A percentile compares a stretch with the other conserved stretches of the same genome.
These are phyloP conservation scores for Kuraishia molischiana DNA, from an alignment of 805 yeast species.

Conservation along the genomic window DNA sequence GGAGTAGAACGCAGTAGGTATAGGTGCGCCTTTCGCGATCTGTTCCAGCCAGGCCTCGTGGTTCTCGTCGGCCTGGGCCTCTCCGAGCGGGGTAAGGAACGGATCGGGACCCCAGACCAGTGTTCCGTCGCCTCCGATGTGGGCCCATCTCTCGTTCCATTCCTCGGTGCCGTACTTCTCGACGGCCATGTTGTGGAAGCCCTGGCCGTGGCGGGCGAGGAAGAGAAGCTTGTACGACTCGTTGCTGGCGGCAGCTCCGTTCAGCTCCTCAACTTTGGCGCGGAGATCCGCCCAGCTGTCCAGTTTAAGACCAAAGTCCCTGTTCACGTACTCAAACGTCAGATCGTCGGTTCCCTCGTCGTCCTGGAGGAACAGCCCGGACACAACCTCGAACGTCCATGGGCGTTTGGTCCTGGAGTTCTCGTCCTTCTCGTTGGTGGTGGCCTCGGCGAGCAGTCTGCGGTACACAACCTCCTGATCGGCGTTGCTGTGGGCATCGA, in stretches of 20 bases:
- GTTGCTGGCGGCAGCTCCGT: conserved; percentile 21
- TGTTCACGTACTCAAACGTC: conserved; percentile 29
- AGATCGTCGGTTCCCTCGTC: conserved; percentile 33
- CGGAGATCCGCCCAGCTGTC: conserved; percentile 30
- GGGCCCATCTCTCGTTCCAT: conserved; percentile 52
- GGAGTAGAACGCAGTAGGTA: conserved; percentile 46
- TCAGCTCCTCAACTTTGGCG: conserved; percentile 23
- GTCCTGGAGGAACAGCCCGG: conserved; percentile 40
- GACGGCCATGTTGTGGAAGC: conserved; percentile 50
- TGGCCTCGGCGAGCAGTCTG: conserved; percentile 3
- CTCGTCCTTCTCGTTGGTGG: conserved; percentile 10
- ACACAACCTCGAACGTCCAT: conserved; percentile 38
- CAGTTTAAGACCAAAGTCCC: conserved; percentile 33
- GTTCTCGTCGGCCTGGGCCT: conserved; percentile 43
- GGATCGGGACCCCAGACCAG: conserved; percentile 55
- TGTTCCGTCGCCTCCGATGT: conserved; percentile 42
- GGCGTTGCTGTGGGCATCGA: conserved; percentile 15
- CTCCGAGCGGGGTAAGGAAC: conserved; percentile 43
- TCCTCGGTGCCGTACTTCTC: conserved; percentile 41
- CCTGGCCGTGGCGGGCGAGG: conserved; percentile 64
- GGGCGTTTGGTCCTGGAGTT: conserved; percentile 20
- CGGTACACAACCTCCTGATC: conserved; percentile 10
- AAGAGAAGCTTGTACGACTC: conserved; percentile 39
- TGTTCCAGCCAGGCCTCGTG: conserved; percentile 32
- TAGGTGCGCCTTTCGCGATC: conserved; percentile 35